These are phyloP conservation scores for Myriosclerotinia scirpicola DNA, from an alignment of 2,329 filamentous ascomycete species.

Conservation along the genomic window DNA sequence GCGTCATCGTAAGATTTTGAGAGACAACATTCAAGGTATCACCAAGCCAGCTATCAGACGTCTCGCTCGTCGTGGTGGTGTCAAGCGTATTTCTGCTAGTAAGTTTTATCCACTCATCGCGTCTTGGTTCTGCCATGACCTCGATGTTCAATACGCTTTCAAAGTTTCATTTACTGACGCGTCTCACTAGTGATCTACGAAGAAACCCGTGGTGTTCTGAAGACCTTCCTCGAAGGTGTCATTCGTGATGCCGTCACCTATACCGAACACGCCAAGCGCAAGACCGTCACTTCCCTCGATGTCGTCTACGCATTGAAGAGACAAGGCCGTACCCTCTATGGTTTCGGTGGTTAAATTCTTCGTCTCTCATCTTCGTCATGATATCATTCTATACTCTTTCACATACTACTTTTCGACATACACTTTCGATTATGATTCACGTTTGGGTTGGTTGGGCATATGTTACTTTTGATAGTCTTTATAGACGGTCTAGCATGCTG, in stretches of 20 bases:
- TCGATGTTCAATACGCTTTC: constrained; percentile 44
- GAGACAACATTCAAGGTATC: constrained; percentile 99
- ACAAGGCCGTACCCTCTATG: constrained; percentile 66
- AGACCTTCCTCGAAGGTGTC: constrained; percentile 81
- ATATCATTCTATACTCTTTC: constrained; percentile 53
- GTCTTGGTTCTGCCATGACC: constrained; percentile 56
- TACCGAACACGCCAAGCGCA: constrained; percentile 74
- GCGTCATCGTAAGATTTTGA: constrained; percentile 98
- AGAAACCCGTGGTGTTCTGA: constrained; percentile 80
- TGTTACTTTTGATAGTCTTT: constrained; percentile 43
- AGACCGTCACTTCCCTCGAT: constrained; percentile 66
- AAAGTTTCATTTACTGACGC: constrained; percentile 52
- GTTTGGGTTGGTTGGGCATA: constrained; percentile 31
- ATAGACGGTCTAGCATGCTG: constrained; percentile 42
- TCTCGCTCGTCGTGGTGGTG: constrained; percentile 98
- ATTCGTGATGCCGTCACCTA: constrained; percentile 55
- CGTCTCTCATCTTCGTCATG: constrained; percentile 1
- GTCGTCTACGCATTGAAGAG: constrained; percentile 67
- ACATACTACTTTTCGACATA: constrained; percentile 42
- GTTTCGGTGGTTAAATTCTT: constrained; percentile 60
- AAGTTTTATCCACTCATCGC: constrained; percentile 55
- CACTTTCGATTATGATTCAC: constrained; percentile 32
- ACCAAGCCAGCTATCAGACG: constrained; percentile 98
- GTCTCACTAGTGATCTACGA: constrained; percentile 67
- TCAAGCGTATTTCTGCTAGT: constrained; percentile 99